Conservation (phyloP, 2,329 filamentous ascomycete species). For the Coleophoma cylindrospora region DNA sequence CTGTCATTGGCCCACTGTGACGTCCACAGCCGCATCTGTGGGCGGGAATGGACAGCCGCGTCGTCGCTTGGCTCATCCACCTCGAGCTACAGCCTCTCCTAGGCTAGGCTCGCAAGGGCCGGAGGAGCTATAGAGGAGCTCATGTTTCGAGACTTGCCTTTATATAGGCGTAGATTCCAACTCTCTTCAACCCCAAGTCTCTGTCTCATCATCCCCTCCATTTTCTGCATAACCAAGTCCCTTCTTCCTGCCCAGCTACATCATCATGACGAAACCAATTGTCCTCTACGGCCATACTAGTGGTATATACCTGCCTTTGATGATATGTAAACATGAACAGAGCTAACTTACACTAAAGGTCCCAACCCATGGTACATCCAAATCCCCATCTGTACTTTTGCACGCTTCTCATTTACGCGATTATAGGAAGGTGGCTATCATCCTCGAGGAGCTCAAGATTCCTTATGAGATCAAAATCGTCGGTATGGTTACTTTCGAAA, state of each 20-base stretch:
- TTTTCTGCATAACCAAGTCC: neutral
- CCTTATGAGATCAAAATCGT: constrained; percentile 24
- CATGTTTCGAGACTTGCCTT: no score
- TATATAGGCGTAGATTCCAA: neutral
- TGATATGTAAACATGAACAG: no score
- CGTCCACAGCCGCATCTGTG: no score
- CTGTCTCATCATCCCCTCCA: neutral
- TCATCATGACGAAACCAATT: constrained; percentile 2
- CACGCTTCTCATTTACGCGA: no score
- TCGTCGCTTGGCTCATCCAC: no score
- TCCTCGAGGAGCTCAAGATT: constrained; percentile 35
- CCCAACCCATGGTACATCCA: constrained; percentile 4
- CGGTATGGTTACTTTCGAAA: constrained; percentile 5
- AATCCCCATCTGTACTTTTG: no score
- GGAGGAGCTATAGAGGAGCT: no score
- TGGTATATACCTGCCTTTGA: no score
- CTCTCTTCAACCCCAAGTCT: neutral
- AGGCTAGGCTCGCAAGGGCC: no score
- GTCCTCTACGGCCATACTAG: neutral
- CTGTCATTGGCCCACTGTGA: no score
- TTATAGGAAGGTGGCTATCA: constrained; percentile 32
- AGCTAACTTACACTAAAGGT: neutral
- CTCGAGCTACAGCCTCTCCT: no score
- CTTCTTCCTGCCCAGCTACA: neutral
- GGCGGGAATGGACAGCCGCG: no score